A percentile compares a stretch with the other conserved stretches of the same genome.
Evolutionary conservation across 2,329 filamentous ascomycete species (phyloP).

Genomic region (Colletotrichum sp.): DNA sequence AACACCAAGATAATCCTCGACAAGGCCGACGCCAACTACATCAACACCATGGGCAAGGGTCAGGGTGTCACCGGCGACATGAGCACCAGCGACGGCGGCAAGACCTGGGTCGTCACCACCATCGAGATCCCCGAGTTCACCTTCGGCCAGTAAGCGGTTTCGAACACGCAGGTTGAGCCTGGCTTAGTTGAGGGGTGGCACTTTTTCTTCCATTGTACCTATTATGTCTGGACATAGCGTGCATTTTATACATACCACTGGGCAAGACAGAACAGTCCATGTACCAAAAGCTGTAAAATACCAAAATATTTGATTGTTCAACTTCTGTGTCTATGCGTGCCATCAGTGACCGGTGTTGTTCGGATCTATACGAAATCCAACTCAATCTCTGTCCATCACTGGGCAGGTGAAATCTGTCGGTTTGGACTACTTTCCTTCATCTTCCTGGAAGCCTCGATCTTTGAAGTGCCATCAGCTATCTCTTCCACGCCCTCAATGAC

Average conservation of each 20-base stretch:
- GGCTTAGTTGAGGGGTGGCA: not conserved
- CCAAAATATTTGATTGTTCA: not conserved
- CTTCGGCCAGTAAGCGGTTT: not conserved
- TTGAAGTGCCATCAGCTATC: not conserved
- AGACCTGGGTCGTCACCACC: slow-evolving; percentile 13
- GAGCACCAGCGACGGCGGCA: slow-evolving; percentile 10
- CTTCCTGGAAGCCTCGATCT: not conserved
- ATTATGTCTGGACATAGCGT: not conserved
- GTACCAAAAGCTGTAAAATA: not conserved
- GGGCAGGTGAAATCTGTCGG: not conserved
- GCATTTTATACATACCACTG: not conserved
- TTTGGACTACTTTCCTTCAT: not conserved
- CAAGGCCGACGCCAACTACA: slow-evolving; percentile 16
- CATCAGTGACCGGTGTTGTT: not conserved
- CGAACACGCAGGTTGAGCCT: not conserved
- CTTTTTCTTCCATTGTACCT: not conserved
- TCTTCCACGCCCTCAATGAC: not conserved
- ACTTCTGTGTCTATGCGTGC: not conserved
- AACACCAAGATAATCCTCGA: slow-evolving; percentile 18
- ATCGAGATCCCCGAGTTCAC: slow-evolving; percentile 15
- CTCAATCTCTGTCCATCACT: not conserved
- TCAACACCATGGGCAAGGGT: slow-evolving; percentile 12
- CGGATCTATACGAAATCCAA: not conserved
- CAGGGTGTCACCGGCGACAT: slow-evolving; percentile 14
- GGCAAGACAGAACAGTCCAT: not conserved